A percentile compares a stretch with the other conserved stretches of the same genome.
These are phyloP conservation scores for Collybia mongolica DNA, from an alignment of 768 basidiomycete genomes.

Conservation along the genomic window DNA sequence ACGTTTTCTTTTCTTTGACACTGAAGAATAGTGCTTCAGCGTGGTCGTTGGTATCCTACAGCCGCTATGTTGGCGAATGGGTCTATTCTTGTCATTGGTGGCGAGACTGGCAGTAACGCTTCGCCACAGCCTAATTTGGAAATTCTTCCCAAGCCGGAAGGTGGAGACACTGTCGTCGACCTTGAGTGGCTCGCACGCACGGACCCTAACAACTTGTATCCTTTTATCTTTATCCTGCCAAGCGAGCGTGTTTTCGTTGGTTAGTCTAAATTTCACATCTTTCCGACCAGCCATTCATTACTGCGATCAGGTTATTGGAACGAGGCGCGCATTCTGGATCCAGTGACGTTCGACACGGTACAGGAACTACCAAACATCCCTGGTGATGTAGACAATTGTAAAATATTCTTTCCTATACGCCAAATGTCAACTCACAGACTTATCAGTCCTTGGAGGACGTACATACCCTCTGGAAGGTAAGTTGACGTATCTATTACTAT, in stretches of 20 bases:
- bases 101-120: constrained; percentile 71
- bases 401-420: constrained; percentile 8
- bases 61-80: constrained; percentile 73
- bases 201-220: constrained; percentile 80
- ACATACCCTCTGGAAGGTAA: constrained; percentile 73
- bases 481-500: background rate
- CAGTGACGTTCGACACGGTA: constrained; percentile 61
- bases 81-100: constrained; percentile 70
- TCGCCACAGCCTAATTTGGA: constrained; percentile 68
- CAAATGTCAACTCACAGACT: constrained; percentile 1
- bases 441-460: constrained; percentile 60
- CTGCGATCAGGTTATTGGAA: constrained; percentile 65
- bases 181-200: constrained; percentile 70
- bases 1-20: background rate
- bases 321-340: constrained; percentile 74
- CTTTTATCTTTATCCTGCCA: constrained; percentile 72
- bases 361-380: constrained; percentile 69
- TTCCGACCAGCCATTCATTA: background rate
- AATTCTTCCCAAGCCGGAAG: constrained; percentile 63
- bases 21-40: constrained; percentile 27
- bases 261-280: constrained; percentile 25
- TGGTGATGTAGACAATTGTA: constrained; percentile 67
- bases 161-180: constrained; percentile 58
- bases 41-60: constrained; percentile 72
- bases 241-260: constrained; percentile 70